Evolutionary conservation across 805 yeast species (phyloP), one percentile per base, ranked within the genome.

Genomic region (Yamadazyma laniorum): DNA sequence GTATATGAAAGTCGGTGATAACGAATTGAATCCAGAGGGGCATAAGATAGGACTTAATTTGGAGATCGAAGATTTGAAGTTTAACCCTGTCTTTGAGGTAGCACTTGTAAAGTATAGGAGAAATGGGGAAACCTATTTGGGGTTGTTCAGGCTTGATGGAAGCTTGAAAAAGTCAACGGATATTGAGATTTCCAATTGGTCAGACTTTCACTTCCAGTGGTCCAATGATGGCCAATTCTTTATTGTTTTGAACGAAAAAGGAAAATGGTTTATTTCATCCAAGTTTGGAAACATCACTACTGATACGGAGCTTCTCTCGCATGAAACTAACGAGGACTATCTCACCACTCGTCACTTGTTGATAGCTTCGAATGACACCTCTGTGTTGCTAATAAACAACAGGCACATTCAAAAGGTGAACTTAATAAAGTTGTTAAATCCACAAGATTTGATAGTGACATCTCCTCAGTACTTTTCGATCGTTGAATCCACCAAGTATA

Each of bases 181-280:
- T 15, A 28, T 55, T 6, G 8, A 16, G 22, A 25, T 6, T 6
- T 13, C 18, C 15, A 30, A 32, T 15, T 32, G 35, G 32, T 14
- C 8, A 5, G 33, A 18, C n/a, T 27, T 18, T 14, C 8, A 17
- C 9, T 11, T 32, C 14, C 35, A 37, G 14, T 68, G 73, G 73
- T 54, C 72, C 1, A 55, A 65, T 1, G 53, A 63, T 42, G 74
- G 73, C 3, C 49, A 48, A 15, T 66, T 58, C 38, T 62, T 65
- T 30, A 39, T 49, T 9, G 19, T 53, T 5, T 40, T 55, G 5
- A 49, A 54, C 39, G 23, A 35, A 3, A 42, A 55, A 16, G 58
- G 57, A 1, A 34, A 37, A 26, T 68, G 72, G 72, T 48, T 52
- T 13, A 43, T 65, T 13, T 44, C 51, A 26, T 58, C 71, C 4